phyloP scores from a whole-genome alignment of 2,329 filamentous ascomycete genomes.

The Trichoderma breve region DNA sequence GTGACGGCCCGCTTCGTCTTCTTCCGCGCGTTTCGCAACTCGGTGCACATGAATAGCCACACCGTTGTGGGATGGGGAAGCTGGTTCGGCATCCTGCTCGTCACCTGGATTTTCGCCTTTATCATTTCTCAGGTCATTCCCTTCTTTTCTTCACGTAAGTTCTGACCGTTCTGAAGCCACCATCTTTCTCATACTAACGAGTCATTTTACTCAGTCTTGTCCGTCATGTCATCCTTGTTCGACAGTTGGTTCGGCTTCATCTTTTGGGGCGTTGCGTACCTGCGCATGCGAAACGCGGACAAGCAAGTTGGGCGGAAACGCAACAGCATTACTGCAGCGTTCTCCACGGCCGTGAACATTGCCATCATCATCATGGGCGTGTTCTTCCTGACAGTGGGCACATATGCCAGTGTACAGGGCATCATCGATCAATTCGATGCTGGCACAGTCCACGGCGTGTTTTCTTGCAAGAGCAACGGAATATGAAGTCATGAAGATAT shows the following conservation, averaged over 20 bases:
- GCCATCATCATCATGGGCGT: constrained; percentile 71
- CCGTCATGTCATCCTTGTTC: constrained; percentile 82
- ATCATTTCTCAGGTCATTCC: constrained; percentile 91
- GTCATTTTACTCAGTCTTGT: constrained; percentile 46
- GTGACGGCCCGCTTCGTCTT: constrained; percentile 89
- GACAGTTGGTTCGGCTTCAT: constrained; percentile 95
- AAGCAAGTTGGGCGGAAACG: constrained; percentile 51
- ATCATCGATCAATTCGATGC: constrained; percentile 71
- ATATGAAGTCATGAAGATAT: constrained; percentile 38
- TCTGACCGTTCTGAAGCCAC: not conserved
- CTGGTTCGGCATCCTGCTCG: constrained; percentile 70
- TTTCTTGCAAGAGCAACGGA: constrained; percentile 70
- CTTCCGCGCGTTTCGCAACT: constrained; percentile 80
- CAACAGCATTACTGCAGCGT: constrained; percentile 48
- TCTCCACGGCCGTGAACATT: constrained; percentile 66
- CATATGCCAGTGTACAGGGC: constrained; percentile 72
- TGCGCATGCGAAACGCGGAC: constrained; percentile 70
- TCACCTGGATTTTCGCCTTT: constrained; percentile 83
- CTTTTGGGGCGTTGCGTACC: constrained; percentile 83
- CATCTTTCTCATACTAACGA: not conserved
- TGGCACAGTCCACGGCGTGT: constrained; percentile 66
- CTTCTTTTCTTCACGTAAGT: constrained; percentile 75
- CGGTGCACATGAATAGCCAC: constrained; percentile 75
- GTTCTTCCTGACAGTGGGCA: constrained; percentile 79
- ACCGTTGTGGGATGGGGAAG: constrained; percentile 76